These are phyloP conservation scores for Colletotrichum magnum DNA, from an alignment of 2,329 filamentous ascomycete species.

Conservation along the genomic window DNA sequence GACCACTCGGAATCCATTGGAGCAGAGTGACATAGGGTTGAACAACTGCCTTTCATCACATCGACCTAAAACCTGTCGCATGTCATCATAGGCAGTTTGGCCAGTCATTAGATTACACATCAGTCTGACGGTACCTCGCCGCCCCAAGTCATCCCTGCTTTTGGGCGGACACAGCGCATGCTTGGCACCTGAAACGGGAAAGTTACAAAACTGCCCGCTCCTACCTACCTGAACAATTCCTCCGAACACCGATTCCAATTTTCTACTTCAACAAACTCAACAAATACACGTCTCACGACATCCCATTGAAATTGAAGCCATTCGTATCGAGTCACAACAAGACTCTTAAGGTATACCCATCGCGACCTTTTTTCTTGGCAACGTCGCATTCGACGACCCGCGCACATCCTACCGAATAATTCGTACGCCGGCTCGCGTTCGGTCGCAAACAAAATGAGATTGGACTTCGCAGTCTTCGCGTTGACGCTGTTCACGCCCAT, in stretches of 20 bases:
- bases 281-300: neutral
- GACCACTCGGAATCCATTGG: neutral
- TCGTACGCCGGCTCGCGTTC: neutral
- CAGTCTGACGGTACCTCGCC: constrained; percentile 19
- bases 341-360: neutral
- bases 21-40: neutral
- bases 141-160: constrained; percentile 31
- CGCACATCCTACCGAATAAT: constrained; percentile 8
- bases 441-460: constrained; percentile 48
- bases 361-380: neutral
- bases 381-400: neutral
- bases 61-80: constrained; percentile 6
- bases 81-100: constrained; percentile 21
- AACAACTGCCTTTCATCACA: neutral
- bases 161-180: constrained; percentile 12
- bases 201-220: constrained; percentile 33
- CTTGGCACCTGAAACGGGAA: constrained; percentile 34
- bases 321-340: neutral
- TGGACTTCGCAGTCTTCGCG: constrained; percentile 48
- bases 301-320: neutral
- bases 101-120: constrained; percentile 35
- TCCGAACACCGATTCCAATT: neutral
- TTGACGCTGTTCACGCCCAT: constrained; percentile 44
- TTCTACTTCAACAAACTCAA: constrained; percentile 13
- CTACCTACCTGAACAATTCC: neutral